These are phyloP conservation scores for Chaetoscypha palmicola DNA, from an alignment of 2,329 filamentous ascomycete species.

Conservation along the genomic window DNA sequence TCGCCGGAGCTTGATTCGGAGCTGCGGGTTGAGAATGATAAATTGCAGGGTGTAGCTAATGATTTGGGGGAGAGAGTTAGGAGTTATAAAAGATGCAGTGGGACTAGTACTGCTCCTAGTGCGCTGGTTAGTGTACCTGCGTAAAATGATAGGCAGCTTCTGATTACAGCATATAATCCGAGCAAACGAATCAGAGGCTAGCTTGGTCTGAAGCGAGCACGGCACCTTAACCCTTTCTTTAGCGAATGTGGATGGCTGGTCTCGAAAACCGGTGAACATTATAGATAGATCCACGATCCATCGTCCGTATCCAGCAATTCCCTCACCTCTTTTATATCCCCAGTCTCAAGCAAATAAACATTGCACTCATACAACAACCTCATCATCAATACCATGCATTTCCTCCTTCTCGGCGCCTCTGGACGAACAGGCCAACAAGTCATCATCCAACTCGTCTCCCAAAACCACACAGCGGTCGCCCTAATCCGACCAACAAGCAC, in stretches of 20 bases:
- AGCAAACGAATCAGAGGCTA: constrained; percentile 22
- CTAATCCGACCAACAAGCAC: constrained; percentile 32
- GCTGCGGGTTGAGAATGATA: constrained; percentile 30
- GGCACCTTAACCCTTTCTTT: constrained; percentile 13
- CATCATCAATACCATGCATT: constrained; percentile 33
- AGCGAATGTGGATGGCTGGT: constrained; percentile 15
- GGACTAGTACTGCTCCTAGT: constrained; percentile 18
- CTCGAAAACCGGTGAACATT: constrained; percentile 15
- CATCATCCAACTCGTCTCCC: constrained; percentile 33
- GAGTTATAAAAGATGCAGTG: constrained; percentile 27
- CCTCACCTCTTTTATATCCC: no score
- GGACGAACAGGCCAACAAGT: constrained; percentile 39
- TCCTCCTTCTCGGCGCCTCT: constrained; percentile 38
- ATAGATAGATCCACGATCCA: constrained; percentile 16
- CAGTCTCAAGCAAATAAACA: no score
- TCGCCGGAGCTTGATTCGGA: constrained; percentile 25
- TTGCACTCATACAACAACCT: no score
- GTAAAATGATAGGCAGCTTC: constrained; percentile 24
- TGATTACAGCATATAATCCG: constrained; percentile 24
- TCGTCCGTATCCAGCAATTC: no score
- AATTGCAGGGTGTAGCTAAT: constrained; percentile 29
- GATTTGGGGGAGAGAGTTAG: constrained; percentile 30
- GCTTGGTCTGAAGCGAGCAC: constrained; percentile 18
- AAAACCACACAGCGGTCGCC: constrained; percentile 34
- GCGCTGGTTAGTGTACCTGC: no score